Percentiles rank a stretch among this genome's conserved stretches.
phyloP scores from a whole-genome alignment of 176 grass and related monocot genomes.

The Musa acuminata region DNA sequence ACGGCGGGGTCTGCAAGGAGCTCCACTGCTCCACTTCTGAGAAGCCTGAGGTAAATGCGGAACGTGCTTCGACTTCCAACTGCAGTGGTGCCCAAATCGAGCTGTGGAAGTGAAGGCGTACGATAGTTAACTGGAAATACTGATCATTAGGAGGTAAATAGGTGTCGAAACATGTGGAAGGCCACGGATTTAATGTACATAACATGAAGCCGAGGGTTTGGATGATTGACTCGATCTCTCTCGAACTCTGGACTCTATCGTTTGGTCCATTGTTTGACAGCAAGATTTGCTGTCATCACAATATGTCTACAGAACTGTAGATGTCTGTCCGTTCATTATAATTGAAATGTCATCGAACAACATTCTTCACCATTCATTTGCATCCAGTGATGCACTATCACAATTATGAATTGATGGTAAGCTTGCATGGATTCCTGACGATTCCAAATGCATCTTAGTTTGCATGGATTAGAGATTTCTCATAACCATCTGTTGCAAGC shows the following conservation, averaged over 20 bases:
- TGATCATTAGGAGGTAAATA: too few relatives aligned
- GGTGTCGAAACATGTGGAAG: neutral
- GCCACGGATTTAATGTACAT: neutral
- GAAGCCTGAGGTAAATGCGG: constrained; percentile 13
- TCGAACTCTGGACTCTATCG: neutral
- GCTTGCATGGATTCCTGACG: too few relatives aligned
- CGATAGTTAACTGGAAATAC: too few relatives aligned
- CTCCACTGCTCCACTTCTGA: constrained; percentile 27
- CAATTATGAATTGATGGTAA: too few relatives aligned
- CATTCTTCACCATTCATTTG: too few relatives aligned
- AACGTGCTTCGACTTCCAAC: constrained; percentile 42
- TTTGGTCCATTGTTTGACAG: constrained; percentile 1
- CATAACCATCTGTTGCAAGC: too few relatives aligned
- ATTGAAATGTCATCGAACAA: neutral
- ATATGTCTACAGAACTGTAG: constrained; percentile 1
- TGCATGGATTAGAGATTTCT: too few relatives aligned
- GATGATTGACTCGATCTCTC: neutral
- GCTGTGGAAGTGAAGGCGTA: constrained; percentile 13
- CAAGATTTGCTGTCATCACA: neutral
- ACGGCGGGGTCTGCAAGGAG: constrained; percentile 31
- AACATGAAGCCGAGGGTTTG: constrained; percentile 8
- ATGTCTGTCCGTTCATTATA: neutral
- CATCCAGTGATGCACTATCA: too few relatives aligned
- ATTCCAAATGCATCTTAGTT: too few relatives aligned
- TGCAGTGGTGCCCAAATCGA: constrained; percentile 24